Percentiles rank a stretch among this genome's conserved stretches.
Conservation (phyloP, 352 stramenopile genomes). For the Bremia lactucae region DNA sequence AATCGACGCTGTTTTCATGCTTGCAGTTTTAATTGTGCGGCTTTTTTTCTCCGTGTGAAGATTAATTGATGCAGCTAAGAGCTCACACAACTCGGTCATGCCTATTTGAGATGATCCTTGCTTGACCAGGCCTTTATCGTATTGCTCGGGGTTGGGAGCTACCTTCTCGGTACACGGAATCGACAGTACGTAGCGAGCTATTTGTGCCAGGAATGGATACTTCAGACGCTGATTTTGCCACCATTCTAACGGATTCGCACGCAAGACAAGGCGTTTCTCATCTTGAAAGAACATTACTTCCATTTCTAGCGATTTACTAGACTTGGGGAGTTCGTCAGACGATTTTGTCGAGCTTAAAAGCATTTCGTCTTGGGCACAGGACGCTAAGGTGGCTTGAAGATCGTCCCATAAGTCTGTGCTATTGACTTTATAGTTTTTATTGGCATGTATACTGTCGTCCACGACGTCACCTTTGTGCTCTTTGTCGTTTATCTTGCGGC, state of each 20-base stretch:
- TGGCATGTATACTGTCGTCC: conserved; percentile 24
- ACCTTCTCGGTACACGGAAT: conserved; percentile 42
- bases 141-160: conserved; percentile 36
- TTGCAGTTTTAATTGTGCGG: conserved; percentile 24
- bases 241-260: conserved; percentile 60
- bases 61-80: conserved; percentile 44
- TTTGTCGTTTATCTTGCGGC: conserved; percentile 41
- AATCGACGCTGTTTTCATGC: conserved; percentile 44
- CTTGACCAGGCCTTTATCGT: conserved; percentile 35
- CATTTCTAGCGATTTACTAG: conserved; percentile 64
- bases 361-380: conserved; percentile 65
- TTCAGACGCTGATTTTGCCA: conserved; percentile 70
- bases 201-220: conserved; percentile 59
- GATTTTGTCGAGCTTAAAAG: conserved; percentile 57
- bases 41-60: conserved; percentile 43
- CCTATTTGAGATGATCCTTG: conserved; percentile 29
- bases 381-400: conserved; percentile 58
- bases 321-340: conserved; percentile 53
- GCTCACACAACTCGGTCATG: conserved; percentile 28
- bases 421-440: conserved; percentile 11
- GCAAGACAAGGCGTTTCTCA: conserved; percentile 42
- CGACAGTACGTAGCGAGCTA: conserved; percentile 58
- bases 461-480: conserved; percentile 32
- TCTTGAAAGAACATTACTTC: conserved; percentile 75
- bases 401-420: conserved; percentile 64